These are phyloP conservation scores for Debaryomyces tyrocola DNA, from an alignment of 805 yeast genomes.

Conservation along the genomic window DNA sequence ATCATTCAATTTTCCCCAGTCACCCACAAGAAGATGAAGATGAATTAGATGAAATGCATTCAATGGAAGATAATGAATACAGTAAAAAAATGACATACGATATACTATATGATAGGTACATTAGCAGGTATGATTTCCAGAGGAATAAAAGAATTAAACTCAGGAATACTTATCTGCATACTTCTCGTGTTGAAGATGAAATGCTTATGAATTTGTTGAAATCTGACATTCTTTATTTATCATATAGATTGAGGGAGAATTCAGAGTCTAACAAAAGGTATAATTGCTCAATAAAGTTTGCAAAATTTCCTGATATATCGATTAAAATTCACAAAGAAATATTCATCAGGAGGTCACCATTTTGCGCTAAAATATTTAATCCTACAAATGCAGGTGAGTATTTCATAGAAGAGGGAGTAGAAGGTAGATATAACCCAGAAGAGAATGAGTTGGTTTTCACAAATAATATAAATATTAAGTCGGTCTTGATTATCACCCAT, in stretches of 20 bases:
- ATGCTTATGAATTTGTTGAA: slow-evolving; percentile 6
- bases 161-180: slow-evolving; percentile 15
- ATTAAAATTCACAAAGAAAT: slow-evolving; percentile 39
- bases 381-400: slow-evolving; percentile 17
- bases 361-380: slow-evolving; percentile 22
- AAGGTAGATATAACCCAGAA: slow-evolving; percentile 20
- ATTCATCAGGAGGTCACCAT: slow-evolving; percentile 28
- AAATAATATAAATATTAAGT: slow-evolving; percentile 26
- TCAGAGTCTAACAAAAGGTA: slow-evolving; percentile 13
- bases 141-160: slow-evolving; percentile 12
- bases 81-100: slow-evolving; percentile 19
- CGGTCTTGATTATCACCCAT: slow-evolving; percentile 43
- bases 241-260: slow-evolving; percentile 2
- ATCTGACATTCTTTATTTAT: slow-evolving; percentile 6
- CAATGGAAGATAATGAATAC: slow-evolving; percentile 10
- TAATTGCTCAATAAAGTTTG: slow-evolving; percentile 34
- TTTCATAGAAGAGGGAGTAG: slow-evolving; percentile 22
- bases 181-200: slow-evolving; percentile 4
- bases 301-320: slow-evolving; percentile 15
- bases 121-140: slow-evolving; percentile 12
- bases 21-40: slow-evolving; percentile 14
- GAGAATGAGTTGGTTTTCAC: slow-evolving; percentile 17
- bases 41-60: slow-evolving; percentile 12
- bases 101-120: slow-evolving; percentile 10
- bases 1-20: background rate